Evolutionary conservation across 495 filamentous ascomycete genomes (phyloP).

Genomic region (Lasiosphaeriaceae sp.): DNA sequence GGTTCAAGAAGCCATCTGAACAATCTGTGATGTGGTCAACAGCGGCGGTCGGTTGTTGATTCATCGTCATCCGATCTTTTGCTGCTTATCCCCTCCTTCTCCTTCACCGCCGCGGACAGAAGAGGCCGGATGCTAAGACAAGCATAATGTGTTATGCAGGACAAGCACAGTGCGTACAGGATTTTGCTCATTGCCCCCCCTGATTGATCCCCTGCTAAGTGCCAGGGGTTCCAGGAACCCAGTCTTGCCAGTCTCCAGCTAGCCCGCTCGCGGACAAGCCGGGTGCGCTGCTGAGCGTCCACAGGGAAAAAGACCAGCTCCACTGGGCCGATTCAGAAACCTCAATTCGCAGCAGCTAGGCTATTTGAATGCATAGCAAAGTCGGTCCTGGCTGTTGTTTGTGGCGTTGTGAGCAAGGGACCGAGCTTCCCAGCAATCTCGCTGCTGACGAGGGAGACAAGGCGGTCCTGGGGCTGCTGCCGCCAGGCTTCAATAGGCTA

Average conservation of each 20-base stretch:
- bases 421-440: background rate
- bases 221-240: conserved; percentile 16
- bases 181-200: conserved; percentile 11
- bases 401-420: background rate
- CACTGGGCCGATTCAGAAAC: background rate
- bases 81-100: background rate
- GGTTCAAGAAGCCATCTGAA: background rate
- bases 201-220: conserved; percentile 3
- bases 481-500: background rate
- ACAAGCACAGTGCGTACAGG: conserved; percentile 13
- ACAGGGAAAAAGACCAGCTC: background rate
- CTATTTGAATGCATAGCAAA: background rate
- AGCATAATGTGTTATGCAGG: conserved; percentile 23
- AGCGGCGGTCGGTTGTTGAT: background rate
- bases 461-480: too few relatives aligned
- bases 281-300: background rate
- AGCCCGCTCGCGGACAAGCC: conserved; percentile 11
- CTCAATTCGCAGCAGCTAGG: background rate
- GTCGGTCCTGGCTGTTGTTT: conserved; percentile 4
- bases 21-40: conserved; percentile 1
- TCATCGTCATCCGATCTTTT: conserved; percentile 11
- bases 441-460: too few relatives aligned
- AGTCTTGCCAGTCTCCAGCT: conserved; percentile 13
- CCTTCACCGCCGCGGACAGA: conserved; percentile 14
- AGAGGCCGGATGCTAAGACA: conserved; percentile 8